phyloP scores from a whole-genome alignment of 768 basidiomycete species.

The Coprinopsis marcescibilis region DNA sequence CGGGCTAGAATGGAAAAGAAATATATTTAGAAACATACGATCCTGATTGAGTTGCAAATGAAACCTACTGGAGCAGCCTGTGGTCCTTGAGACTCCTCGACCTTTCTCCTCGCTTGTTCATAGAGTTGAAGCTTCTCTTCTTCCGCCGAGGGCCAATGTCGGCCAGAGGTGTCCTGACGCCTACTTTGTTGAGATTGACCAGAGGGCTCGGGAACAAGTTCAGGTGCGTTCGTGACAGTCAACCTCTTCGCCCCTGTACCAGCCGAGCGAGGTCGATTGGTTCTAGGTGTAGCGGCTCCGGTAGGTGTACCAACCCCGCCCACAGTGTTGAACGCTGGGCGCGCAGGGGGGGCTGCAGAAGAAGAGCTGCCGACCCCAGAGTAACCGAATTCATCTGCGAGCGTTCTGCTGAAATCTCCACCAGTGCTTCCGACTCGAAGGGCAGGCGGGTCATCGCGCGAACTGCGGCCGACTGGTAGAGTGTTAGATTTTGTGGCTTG shows the following conservation, averaged over 20 bases:
- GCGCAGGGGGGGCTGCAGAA: too few relatives aligned
- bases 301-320: background rate
- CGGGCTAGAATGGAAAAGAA: background rate
- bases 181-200: slow-evolving; percentile 17
- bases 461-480: too few relatives aligned
- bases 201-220: slow-evolving; percentile 20
- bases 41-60: slow-evolving; percentile 4
- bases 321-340: too few relatives aligned
- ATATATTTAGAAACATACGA: slow-evolving; percentile 1
- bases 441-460: too few relatives aligned
- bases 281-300: too few relatives aligned
- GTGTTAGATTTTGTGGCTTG: too few relatives aligned
- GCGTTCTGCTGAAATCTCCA: too few relatives aligned
- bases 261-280: background rate
- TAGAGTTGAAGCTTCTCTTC: slow-evolving; percentile 72
- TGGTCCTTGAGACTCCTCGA: slow-evolving; percentile 47
- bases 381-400: too few relatives aligned
- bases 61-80: slow-evolving; percentile 30
- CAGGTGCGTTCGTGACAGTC: slow-evolving; percentile 34
- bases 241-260: slow-evolving; percentile 22
- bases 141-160: slow-evolving; percentile 48
- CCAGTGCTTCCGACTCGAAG: too few relatives aligned
- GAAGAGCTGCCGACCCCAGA: too few relatives aligned
- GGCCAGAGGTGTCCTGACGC: too few relatives aligned
- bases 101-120: slow-evolving; percentile 56